Evolutionary conservation across 2,329 filamentous ascomycete species (phyloP).

Genomic region (Venturia effusa): DNA sequence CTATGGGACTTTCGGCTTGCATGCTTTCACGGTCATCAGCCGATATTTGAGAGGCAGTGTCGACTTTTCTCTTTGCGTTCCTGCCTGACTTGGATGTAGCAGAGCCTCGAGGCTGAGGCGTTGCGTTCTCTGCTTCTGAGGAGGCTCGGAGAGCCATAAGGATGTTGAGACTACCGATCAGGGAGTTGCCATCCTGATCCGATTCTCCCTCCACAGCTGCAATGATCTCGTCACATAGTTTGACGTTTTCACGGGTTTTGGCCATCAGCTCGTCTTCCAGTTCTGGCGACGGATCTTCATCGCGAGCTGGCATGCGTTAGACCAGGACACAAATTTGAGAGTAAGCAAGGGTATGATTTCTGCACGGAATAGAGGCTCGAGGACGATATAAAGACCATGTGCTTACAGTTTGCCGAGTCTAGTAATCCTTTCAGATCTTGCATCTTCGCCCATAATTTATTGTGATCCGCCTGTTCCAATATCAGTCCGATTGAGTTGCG

Average conservation of each 20-base stretch:
- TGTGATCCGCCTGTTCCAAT: slow-evolving; percentile 10
- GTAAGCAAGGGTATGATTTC: too few species aligned
- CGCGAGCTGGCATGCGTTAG: slow-evolving; percentile 19
- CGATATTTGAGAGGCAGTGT: slow-evolving; percentile 16
- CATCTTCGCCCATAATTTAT: slow-evolving; percentile 10
- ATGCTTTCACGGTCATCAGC: slow-evolving; percentile 18
- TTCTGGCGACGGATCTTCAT: slow-evolving; percentile 24
- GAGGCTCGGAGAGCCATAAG: slow-evolving; percentile 36
- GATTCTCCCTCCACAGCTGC: slow-evolving; percentile 33
- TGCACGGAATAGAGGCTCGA: neutral
- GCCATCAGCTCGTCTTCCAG: slow-evolving; percentile 36
- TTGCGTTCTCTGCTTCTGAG: slow-evolving; percentile 28
- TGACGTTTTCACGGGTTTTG: slow-evolving; percentile 37
- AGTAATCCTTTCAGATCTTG: slow-evolving; percentile 8
- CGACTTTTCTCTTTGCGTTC: slow-evolving; percentile 16
- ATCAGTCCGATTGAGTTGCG: neutral
- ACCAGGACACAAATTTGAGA: neutral
- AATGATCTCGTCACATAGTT: slow-evolving; percentile 34
- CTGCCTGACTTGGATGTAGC: slow-evolving; percentile 23
- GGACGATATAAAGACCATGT: neutral
- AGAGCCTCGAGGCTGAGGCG: slow-evolving; percentile 24
- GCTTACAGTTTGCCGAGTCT: slow-evolving; percentile 8
- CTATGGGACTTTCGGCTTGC: slow-evolving; percentile 25
- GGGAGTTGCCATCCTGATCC: slow-evolving; percentile 29
- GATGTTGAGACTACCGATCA: slow-evolving; percentile 33